Percentiles rank a stretch among this genome's conserved stretches.
Conservation (phyloP, 2,329 filamentous ascomycete genomes). For the Tolypocladium endophyticum region DNA sequence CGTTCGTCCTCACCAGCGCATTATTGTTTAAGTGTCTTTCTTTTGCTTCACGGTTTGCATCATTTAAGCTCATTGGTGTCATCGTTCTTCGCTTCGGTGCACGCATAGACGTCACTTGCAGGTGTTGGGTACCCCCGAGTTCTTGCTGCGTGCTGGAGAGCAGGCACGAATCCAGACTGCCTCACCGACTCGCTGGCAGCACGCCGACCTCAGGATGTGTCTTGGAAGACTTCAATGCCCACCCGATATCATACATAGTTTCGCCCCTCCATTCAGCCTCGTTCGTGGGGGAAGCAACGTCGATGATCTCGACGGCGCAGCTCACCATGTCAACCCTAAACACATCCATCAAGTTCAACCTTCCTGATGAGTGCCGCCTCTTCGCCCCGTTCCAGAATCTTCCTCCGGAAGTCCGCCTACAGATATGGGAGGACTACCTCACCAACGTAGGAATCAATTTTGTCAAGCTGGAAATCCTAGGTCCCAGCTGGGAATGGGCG, state of each 20-base stretch:
- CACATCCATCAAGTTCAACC: constrained; percentile 17
- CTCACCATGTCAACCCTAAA: not conserved
- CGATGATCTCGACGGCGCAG: not conserved
- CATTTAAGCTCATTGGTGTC: not conserved
- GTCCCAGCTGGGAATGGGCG: constrained; percentile 12
- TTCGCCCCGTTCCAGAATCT: constrained; percentile 21
- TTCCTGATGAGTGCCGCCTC: constrained; percentile 18
- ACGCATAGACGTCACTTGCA: not conserved
- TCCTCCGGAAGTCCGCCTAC: constrained; percentile 23
- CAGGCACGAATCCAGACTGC: not conserved
- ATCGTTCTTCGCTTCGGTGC: not conserved
- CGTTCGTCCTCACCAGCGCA: not conserved
- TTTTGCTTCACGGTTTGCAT: not conserved
- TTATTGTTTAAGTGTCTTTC: not conserved
- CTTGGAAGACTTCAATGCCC: not conserved
- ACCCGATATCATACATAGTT: too few species aligned
- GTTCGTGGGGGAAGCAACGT: not conserved
- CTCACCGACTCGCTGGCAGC: not conserved
- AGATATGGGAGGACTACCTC: constrained; percentile 22
- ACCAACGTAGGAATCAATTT: constrained; percentile 24
- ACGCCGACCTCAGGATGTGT: not conserved
- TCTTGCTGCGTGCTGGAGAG: not conserved
- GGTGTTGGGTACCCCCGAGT: not conserved
- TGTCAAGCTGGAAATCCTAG: constrained; percentile 15
- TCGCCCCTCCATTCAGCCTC: not conserved